Conservation (phyloP, 2,329 filamentous ascomycete species). For the Meredithiella fracta region DNA sequence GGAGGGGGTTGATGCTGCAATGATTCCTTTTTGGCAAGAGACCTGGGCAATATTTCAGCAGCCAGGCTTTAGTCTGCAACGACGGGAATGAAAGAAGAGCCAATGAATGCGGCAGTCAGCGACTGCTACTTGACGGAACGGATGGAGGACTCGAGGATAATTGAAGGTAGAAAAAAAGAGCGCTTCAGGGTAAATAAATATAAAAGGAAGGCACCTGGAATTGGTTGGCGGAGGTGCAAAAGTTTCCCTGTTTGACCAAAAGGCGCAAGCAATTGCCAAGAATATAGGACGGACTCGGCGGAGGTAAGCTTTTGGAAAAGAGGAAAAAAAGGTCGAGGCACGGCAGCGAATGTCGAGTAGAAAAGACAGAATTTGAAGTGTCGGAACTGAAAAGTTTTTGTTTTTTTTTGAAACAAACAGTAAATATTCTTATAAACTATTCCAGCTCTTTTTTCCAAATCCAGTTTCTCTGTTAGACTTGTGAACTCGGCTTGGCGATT, state of each 20-base stretch:
- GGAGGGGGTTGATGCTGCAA: conserved; percentile 6
- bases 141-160: not conserved
- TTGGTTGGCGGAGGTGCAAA: not conserved
- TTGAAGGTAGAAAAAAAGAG: not conserved
- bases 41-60: conserved; percentile 15
- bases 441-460: not conserved
- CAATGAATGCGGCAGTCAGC: not conserved
- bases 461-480: not conserved
- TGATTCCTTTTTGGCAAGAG: conserved; percentile 3
- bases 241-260: not conserved
- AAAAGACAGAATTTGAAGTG: not conserved
- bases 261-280: conserved; percentile 7
- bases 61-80: conserved; percentile 10
- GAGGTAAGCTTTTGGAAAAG: not conserved
- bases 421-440: not conserved
- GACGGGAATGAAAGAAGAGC: not conserved
- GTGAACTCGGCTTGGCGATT: not conserved
- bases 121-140: not conserved
- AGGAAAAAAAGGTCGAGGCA: not conserved
- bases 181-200: not conserved
- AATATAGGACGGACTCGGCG: not conserved
- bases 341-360: not conserved
- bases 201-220: not conserved
- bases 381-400: conserved; percentile 9
- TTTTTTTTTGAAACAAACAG: not conserved